Evolutionary conservation across 257 asterid genomes (phyloP).

Genomic region (Cruciata laevipes): DNA sequence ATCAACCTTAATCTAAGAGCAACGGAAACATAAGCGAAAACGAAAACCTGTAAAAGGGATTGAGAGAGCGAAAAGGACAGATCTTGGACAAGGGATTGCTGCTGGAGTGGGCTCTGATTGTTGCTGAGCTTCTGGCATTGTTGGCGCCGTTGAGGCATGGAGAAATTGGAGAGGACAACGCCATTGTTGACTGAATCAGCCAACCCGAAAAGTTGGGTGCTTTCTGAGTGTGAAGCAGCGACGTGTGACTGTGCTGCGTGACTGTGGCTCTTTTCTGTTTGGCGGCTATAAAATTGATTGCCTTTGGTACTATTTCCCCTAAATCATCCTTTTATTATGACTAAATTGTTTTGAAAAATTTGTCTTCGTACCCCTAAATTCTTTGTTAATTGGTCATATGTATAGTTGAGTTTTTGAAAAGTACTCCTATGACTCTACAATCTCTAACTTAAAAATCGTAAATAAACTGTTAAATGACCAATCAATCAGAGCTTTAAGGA

Average conservation of each 20-base stretch:
- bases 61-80: constrained; percentile 29
- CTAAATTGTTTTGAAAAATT: too few species aligned
- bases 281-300: not conserved
- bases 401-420: too few species aligned
- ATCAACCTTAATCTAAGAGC: not conserved
- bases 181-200: constrained; percentile 5
- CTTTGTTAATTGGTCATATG: too few species aligned
- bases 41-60: constrained; percentile 13
- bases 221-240: constrained; percentile 3
- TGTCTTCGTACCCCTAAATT: too few species aligned
- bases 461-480: too few species aligned
- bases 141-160: not conserved
- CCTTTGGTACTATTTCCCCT: not conserved
- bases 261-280: not conserved
- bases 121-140: not conserved
- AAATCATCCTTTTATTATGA: too few species aligned
- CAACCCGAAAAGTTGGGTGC: not conserved
- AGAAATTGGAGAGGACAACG: constrained; percentile 7
- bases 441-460: too few species aligned
- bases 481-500: too few species aligned
- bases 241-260: constrained; percentile 1
- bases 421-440: too few species aligned
- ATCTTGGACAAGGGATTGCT: constrained; percentile 27
- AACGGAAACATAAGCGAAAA: not conserved
- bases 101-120: not conserved